These are phyloP conservation scores for Oryza glumipatula DNA, from an alignment of 176 grass and related monocot species.

Conservation along the genomic window DNA sequence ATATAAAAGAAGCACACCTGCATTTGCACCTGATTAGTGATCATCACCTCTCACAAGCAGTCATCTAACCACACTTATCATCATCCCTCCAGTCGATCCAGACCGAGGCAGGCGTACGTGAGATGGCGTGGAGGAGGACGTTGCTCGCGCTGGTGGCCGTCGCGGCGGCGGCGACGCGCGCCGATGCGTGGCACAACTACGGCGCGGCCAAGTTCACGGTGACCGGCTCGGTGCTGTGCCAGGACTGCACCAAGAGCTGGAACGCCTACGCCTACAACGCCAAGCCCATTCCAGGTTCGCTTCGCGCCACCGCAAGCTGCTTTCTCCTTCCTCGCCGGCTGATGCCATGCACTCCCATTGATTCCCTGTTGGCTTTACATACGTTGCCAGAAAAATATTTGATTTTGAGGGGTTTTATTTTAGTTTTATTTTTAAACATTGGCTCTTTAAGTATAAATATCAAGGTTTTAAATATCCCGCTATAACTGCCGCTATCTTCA, in stretches of 20 bases:
- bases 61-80: too few relatives aligned
- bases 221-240: conserved; percentile 70
- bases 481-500: too few relatives aligned
- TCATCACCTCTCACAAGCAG: background rate
- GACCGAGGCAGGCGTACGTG: too few relatives aligned
- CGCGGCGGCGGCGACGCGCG: conserved; percentile 12
- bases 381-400: too few relatives aligned
- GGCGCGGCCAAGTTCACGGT: conserved; percentile 52
- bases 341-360: too few relatives aligned
- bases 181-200: conserved; percentile 9
- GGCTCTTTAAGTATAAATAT: too few relatives aligned
- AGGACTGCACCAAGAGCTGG: conserved; percentile 89
- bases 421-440: too few relatives aligned
- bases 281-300: conserved; percentile 55
- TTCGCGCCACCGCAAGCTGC: too few relatives aligned
- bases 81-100: too few relatives aligned
- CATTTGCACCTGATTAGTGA: background rate
- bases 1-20: background rate
- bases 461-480: too few relatives aligned
- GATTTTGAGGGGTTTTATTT: too few relatives aligned
- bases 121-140: conserved; percentile 29
- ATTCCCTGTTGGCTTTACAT: too few relatives aligned
- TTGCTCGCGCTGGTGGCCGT: conserved; percentile 34
- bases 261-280: conserved; percentile 65
- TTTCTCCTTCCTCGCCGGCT: background rate